These are phyloP conservation scores for Tremellales sp. DNA, from an alignment of 1,284 basidiomycete genomes.

Conservation along the genomic window DNA sequence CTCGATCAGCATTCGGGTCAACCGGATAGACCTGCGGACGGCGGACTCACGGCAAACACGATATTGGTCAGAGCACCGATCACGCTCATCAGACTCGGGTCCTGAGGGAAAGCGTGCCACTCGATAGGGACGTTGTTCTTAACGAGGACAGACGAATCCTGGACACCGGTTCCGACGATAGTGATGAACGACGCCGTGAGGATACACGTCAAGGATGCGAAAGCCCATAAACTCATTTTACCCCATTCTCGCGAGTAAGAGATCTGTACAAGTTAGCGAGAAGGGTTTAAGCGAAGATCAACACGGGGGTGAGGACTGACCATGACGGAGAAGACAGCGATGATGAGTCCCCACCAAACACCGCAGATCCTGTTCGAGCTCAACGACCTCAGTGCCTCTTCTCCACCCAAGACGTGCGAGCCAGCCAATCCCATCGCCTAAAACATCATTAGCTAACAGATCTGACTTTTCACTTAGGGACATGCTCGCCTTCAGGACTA, in stretches of 20 bases:
- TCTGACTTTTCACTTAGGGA: neutral
- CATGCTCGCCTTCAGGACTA: conserved; percentile 31
- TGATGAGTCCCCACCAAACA: conserved; percentile 37
- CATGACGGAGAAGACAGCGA: conserved; percentile 28
- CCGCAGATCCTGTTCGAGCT: conserved; percentile 36
- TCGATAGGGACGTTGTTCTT: conserved; percentile 26
- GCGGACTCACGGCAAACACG: conserved; percentile 35
- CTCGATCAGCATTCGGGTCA: no score
- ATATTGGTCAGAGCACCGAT: conserved; percentile 41
- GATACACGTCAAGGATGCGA: conserved; percentile 34
- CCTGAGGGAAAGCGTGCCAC: conserved; percentile 27
- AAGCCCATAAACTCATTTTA: conserved; percentile 34
- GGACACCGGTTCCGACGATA: conserved; percentile 33
- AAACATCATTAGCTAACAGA: neutral
- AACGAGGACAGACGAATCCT: conserved; percentile 18
- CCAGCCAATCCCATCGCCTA: conserved; percentile 38
- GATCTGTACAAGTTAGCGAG: neutral
- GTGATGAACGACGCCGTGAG: conserved; percentile 34
- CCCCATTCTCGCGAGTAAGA: conserved; percentile 18
- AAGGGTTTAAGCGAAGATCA: neutral
- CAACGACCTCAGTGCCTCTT: conserved; percentile 33
- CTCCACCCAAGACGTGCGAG: conserved; percentile 40
- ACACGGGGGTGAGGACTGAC: conserved; percentile 7
- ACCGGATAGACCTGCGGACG: no score
- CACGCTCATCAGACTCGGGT: conserved; percentile 31